Conservation (phyloP, 176 grass and related monocot genomes). For the Musa schizocarpa region DNA sequence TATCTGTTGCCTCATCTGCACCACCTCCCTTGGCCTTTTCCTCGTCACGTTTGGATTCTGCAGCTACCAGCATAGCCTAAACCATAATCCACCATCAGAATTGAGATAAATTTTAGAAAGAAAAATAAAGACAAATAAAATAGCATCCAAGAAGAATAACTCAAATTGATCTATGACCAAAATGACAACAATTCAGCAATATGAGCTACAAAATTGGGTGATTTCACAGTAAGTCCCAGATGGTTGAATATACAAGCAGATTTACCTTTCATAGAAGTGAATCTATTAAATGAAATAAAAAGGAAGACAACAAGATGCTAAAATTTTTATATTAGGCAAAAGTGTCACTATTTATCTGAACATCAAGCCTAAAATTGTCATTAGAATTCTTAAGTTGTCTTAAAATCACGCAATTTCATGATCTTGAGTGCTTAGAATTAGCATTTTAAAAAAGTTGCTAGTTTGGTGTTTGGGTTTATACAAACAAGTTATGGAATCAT, state of each 20-base stretch:
- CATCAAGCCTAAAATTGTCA: too few species aligned
- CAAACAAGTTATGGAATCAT: too few species aligned
- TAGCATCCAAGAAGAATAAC: background rate
- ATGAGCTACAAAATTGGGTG: too few species aligned
- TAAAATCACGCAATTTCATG: too few species aligned
- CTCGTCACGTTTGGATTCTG: conserved; percentile 71
- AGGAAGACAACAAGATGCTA: background rate
- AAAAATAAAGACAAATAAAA: background rate
- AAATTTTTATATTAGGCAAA: background rate
- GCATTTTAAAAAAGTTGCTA: too few species aligned
- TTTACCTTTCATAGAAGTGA: too few species aligned
- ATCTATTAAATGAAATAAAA: background rate
- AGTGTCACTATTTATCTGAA: too few species aligned
- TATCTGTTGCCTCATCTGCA: conserved; percentile 47
- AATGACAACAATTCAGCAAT: background rate
- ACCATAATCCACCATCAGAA: background rate
- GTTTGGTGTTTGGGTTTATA: too few species aligned
- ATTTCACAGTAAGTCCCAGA: too few species aligned
- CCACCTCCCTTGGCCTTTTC: conserved; percentile 89
- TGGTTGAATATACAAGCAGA: too few species aligned
- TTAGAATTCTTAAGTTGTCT: too few species aligned
- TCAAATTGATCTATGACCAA: background rate
- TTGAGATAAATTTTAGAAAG: background rate
- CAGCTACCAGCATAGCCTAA: conserved; percentile 76
- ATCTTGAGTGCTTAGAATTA: too few species aligned